Evolutionary conservation across 345 rosid species (phyloP), one percentile per base, ranked within the genome.

Genomic region (Gossypium turneri): DNA sequence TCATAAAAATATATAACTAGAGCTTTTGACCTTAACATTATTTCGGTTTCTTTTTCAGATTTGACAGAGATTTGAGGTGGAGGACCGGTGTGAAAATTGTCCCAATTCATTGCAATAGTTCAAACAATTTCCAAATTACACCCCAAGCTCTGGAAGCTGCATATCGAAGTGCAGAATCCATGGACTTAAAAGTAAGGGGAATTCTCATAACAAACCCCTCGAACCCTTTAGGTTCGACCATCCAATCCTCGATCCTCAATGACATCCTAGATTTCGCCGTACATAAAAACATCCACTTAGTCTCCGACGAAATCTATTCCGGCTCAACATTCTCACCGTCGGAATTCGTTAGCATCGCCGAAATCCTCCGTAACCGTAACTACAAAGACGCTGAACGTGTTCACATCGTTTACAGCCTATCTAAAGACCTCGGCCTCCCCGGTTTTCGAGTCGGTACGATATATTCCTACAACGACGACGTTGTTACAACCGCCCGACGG

Each of bases 51-150:
- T 71, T 81, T 88, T 81, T 17, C 90, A 92, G 98, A 78, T 89
- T 93, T 45, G 99, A 93, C 79, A 85, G 99, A 81, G 99, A 95
- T 76, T 79, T 95, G 72, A 88, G 94, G 82, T 95, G 99, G 99
- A 89, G 99, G 68, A 95, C 98, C 9, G 94, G 98, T 12, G 96
- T 89, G 58, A 82, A 77, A 73, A 89, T 95, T n/a, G 87, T 93
- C 16, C 98, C 98, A 27, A 87, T 95, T 63, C 86, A 84, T 44
- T 87, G 92, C 56, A 76, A 90, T 72, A 90, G 96, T 77, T 89
- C 93, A 1, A 93, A 90, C 87, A 84, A 91, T 82, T 95, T 95
- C 87, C 98, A 95, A 71, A 81, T 95, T 70, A 95, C 97, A 8
- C 81, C 86, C 8, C 74, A 83, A 76, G 99, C 98, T 3, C 76